These are phyloP conservation scores for Plasmodium inui DNA, from an alignment of 169 alveolate genomes.

Conservation along the genomic window DNA sequence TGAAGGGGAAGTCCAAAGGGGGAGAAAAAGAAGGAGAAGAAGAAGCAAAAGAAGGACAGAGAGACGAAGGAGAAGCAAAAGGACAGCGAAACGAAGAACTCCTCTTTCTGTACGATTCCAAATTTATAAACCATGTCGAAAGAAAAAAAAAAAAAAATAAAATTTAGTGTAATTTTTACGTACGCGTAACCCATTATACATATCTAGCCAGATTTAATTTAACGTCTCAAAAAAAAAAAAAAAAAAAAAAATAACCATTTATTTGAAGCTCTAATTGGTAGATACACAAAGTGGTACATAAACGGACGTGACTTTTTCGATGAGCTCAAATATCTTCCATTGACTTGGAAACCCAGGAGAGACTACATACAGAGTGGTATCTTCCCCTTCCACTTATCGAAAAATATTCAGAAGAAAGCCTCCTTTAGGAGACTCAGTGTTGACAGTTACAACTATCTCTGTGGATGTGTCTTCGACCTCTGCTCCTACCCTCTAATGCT, in stretches of 20 bases:
- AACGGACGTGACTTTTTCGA: conserved; percentile 31
- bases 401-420: conserved; percentile 11
- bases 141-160: background rate
- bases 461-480: conserved; percentile 39
- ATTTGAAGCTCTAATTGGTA: background rate
- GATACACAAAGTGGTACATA: conserved; percentile 3
- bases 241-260: background rate
- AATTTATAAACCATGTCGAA: conserved; percentile 1
- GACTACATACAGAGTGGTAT: conserved; percentile 55
- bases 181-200: too few species aligned
- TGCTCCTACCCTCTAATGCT: conserved; percentile 35
- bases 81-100: background rate
- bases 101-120: conserved; percentile 10
- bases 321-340: conserved; percentile 38
- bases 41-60: too few species aligned
- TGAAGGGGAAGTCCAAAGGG: background rate
- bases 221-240: too few species aligned
- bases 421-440: conserved; percentile 34
- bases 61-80: background rate
- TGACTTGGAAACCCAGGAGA: conserved; percentile 70
- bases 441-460: conserved; percentile 34
- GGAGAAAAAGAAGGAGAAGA: background rate
- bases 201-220: too few species aligned
- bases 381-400: conserved; percentile 42
- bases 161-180: too few species aligned